Evolutionary conservation across 257 asterid species (phyloP).

Genomic region (Solanum neorickii): DNA sequence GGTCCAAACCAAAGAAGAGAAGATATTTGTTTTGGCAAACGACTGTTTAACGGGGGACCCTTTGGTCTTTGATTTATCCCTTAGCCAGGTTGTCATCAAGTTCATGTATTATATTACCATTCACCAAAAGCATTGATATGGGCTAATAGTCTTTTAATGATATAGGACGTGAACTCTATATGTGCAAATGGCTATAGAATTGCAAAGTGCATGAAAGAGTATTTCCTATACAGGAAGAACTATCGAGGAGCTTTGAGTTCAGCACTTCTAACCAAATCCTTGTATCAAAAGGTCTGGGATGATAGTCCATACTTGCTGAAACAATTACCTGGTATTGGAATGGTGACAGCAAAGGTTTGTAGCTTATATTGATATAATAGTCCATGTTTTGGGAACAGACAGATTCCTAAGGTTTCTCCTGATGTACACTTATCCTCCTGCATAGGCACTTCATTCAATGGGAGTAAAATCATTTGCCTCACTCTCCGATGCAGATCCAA

Average conservation of each 20-base stretch:
- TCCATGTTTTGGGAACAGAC: neutral
- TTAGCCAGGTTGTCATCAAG: slow-evolving; percentile 64
- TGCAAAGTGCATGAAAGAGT: slow-evolving; percentile 96
- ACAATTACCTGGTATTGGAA: slow-evolving; percentile 94
- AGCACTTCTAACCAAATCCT: slow-evolving; percentile 62
- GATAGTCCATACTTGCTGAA: slow-evolving; percentile 90
- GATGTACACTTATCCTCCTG: neutral
- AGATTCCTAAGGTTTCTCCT: neutral
- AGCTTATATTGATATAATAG: neutral
- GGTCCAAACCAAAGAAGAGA: slow-evolving; percentile 89
- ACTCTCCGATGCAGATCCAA: slow-evolving; percentile 81
- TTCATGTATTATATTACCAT: neutral
- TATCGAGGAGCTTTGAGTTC: slow-evolving; percentile 76
- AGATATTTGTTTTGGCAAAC: slow-evolving; percentile 79
- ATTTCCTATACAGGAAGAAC: slow-evolving; percentile 60
- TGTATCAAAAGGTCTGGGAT: slow-evolving; percentile 88
- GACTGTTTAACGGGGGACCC: slow-evolving; percentile 98
- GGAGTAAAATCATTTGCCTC: slow-evolving; percentile 78
- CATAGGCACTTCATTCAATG: slow-evolving; percentile 86
- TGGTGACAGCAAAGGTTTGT: slow-evolving; percentile 97
- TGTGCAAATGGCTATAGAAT: slow-evolving; percentile 90
- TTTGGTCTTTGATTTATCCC: slow-evolving; percentile 70
- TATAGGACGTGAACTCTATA: slow-evolving; percentile 67
- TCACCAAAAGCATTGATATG: neutral
- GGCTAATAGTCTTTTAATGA: slow-evolving; percentile 6